Evolutionary conservation across 371 early-diverging fungal species (phyloP), one percentile per base, ranked within the genome.

Genomic region (Mortierella sp.): DNA sequence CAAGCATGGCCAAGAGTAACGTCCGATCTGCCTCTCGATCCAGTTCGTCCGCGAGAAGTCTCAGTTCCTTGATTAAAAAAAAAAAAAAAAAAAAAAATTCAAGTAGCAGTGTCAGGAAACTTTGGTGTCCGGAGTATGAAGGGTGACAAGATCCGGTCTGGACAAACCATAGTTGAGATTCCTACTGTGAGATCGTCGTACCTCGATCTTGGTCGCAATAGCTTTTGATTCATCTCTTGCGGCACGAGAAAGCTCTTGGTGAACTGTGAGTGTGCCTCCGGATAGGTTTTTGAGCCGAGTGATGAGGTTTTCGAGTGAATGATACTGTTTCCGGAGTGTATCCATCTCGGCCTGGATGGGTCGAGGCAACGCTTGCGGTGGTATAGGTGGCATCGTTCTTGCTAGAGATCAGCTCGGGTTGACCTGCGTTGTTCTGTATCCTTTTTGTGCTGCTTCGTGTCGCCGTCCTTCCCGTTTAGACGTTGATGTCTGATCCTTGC

Each of bases 41-140:
- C 66, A 89, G 85, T 76, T 89, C 87, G 41, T 91, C 90, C 14
- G 89, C 86, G 12, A 84, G 52, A 52, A 81, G 68, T 27, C 80
- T 81, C 16, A 89, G 55, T 24, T 79, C 70, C 91, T 91, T 69
- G 47, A 42, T 38, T 38, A 12, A 12, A 38, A 60, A 7, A n/a
- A n/a, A n/a, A n/a, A n/a, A n/a, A n/a, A n/a, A 54, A 45, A 16
- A 2, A n/a, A 1, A 3, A 49, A 54, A 48, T 19, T 24, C 19
- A 27, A 18, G 4, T 24, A 26, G 19, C 10, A 45, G 4, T 31
- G 39, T 31, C 21, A 53, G 16, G 13, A 42, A 45, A 23, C 14
- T 0, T 4, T 3, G 19, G 18, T 8, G 13, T 26, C 10, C 19
- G 0, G 39, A 58, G 16, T 3, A 16, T 6, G 19, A 19, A 28